Evolutionary conservation across 1,284 basidiomycete genomes (phyloP), one percentile per base, ranked within the genome.

Genomic region (Ustilago shanxiensis): DNA sequence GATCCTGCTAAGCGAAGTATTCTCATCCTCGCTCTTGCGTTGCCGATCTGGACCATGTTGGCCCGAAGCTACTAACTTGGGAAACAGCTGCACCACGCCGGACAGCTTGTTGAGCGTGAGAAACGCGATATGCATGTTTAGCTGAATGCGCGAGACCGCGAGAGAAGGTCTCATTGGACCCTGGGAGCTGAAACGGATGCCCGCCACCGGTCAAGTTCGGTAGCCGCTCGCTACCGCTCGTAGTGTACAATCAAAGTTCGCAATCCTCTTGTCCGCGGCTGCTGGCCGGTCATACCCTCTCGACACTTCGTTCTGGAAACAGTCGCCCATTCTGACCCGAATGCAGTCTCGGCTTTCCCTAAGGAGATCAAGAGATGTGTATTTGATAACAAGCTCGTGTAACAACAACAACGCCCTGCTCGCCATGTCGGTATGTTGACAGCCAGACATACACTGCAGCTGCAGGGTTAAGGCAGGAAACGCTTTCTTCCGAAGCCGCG

Each of bases 51-150:
- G 20, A 26, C 20, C 22, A 49, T 49, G 45, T 49, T 49, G n/a
- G n/a, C 45, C 45, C 45, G 45, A 2, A 4, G 24, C 24, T 24
- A 28, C 45, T 49, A 49, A n/a, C 3, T 14, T 11, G 11, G 28
- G 45, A 26, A 49, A 28, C 11, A n/a, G n/a, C 22, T 14, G 45
- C 9, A 16, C 8, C 10, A 6, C 9, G 13, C 7, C 20, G 41
- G 35, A 7, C 41, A 44, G n/a, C n/a, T n/a, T 44, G 47, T 49
- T 28, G 24, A 49, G 28, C 47, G 47, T 49, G 47, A 49, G 47
- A 44, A 44, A 44, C 41, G 20, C 41, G 41, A 44, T 10, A n/a
- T 44, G 41, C 41, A 44, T 44, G 41, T 44, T 44, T 44, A 44
- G 41, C 41, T 44, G 2, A 44, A 44, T 14, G 11, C 41, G 41